Conservation (phyloP, 1,139 yeast species). For the Hemisphaericaspora xylanilytica region DNA sequence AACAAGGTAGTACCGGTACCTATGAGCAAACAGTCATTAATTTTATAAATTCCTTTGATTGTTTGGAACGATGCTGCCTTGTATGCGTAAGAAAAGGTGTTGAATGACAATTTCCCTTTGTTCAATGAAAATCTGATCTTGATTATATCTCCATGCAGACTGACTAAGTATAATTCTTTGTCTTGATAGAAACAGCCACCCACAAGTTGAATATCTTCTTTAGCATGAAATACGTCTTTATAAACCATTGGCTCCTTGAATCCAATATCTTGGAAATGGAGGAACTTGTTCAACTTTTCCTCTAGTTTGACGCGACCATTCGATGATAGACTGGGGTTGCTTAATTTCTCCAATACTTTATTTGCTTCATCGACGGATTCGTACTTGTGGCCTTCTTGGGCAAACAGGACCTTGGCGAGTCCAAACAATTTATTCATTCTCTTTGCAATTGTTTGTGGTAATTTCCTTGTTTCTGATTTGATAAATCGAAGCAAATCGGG, state of each 20-base stretch:
- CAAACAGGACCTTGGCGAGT: neutral
- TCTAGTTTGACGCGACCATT: neutral
- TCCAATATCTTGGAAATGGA: neutral
- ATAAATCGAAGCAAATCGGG: slow-evolving; percentile 4
- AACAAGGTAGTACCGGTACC: slow-evolving; percentile 1
- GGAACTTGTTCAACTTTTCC: neutral
- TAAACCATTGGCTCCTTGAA: neutral
- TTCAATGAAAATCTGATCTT: neutral
- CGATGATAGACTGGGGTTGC: neutral
- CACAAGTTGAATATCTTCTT: neutral
- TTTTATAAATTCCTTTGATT: neutral
- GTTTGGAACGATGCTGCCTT: neutral
- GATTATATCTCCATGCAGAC: slow-evolving; percentile 2
- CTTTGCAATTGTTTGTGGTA: neutral
- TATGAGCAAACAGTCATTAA: neutral
- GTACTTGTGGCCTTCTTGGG: neutral
- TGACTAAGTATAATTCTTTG: neutral
- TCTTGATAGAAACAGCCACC: neutral
- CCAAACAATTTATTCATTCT: slow-evolving; percentile 1
- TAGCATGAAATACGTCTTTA: neutral
- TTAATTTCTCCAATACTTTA: neutral
- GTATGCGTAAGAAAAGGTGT: neutral
- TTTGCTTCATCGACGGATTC: slow-evolving; percentile 8
- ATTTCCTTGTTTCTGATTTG: neutral
- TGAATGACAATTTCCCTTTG: neutral